Evolutionary conservation across 257 asterid genomes (phyloP).

Genomic region (Cinchona pubescens): DNA sequence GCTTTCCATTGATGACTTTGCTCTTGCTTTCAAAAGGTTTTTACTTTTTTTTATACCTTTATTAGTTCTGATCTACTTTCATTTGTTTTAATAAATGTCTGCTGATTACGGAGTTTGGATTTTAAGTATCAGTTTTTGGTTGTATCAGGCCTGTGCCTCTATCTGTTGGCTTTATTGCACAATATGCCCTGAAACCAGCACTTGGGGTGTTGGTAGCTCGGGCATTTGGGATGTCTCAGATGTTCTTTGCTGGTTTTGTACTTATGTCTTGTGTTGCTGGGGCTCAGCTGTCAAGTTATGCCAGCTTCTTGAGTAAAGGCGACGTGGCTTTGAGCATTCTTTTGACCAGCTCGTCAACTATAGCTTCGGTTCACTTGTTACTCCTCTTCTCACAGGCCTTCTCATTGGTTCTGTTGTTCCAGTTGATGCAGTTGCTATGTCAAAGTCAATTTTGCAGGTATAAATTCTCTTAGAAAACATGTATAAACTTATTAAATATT

Average conservation of each 20-base stretch:
- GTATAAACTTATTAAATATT: not conserved
- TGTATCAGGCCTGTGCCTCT: conserved; percentile 75
- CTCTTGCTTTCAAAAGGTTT: conserved; percentile 88
- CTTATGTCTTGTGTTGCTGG: conserved; percentile 92
- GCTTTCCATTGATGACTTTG: conserved; percentile 87
- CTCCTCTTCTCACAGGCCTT: conserved; percentile 89
- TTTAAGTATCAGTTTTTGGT: conserved; percentile 8
- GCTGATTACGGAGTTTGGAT: not conserved
- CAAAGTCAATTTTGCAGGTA: conserved; percentile 96
- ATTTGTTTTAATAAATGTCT: not conserved
- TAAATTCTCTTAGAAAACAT: conserved; percentile 1
- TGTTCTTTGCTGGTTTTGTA: conserved; percentile 87
- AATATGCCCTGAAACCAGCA: conserved; percentile 75
- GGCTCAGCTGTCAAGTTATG: conserved; percentile 95
- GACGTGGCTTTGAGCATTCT: conserved; percentile 95
- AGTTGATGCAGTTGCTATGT: conserved; percentile 92
- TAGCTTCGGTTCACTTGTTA: conserved; percentile 78
- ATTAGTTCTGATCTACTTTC: not conserved
- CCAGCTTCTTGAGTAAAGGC: conserved; percentile 92
- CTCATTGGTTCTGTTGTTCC: conserved; percentile 97
- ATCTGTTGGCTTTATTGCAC: conserved; percentile 74
- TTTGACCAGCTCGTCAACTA: conserved; percentile 85
- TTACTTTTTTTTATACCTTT: conserved; percentile 9
- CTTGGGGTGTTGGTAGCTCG: conserved; percentile 79
- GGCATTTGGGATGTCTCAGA: conserved; percentile 73